phyloP scores from a whole-genome alignment of 768 basidiomycete genomes.

The Leucocoprinus sp. region DNA sequence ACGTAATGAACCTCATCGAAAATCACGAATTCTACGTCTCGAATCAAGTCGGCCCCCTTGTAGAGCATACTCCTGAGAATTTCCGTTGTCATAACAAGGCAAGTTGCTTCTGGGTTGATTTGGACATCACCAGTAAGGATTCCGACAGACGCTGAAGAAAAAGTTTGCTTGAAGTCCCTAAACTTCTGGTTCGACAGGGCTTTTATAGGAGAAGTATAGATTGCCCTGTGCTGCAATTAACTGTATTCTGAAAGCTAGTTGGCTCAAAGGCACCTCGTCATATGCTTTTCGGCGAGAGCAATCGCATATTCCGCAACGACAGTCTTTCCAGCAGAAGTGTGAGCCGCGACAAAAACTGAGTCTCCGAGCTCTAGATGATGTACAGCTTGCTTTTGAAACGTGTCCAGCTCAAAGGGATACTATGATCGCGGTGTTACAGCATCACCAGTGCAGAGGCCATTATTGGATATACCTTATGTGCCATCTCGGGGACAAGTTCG shows the following conservation, averaged over 20 bases:
- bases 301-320: conserved; percentile 99
- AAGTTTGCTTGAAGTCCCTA: conserved; percentile 96
- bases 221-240: conserved; percentile 52
- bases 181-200: conserved; percentile 99
- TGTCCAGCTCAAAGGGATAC: conserved; percentile 99
- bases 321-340: conserved; percentile 99
- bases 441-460: not conserved
- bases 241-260: conserved; percentile 1
- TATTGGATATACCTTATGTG: conserved; percentile 78
- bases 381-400: conserved; percentile 97
- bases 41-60: conserved; percentile 96
- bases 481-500: conserved; percentile 94
- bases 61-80: conserved; percentile 98
- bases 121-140: conserved; percentile 98
- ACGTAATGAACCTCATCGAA: conserved; percentile 99
- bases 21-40: conserved; percentile 98
- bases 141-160: conserved; percentile 88
- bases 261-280: conserved; percentile 71
- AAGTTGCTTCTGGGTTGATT: conserved; percentile 96
- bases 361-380: conserved; percentile 97
- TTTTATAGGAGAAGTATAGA: conserved; percentile 98
- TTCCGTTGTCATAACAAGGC: conserved; percentile 97
- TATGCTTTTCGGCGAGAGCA: conserved; percentile 92
- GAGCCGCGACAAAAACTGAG: conserved; percentile 98
- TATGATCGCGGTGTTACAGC: conserved; percentile 6